Evolutionary conservation across 1,284 basidiomycete species (phyloP).

Genomic region (Bjerkandera adusta): DNA sequence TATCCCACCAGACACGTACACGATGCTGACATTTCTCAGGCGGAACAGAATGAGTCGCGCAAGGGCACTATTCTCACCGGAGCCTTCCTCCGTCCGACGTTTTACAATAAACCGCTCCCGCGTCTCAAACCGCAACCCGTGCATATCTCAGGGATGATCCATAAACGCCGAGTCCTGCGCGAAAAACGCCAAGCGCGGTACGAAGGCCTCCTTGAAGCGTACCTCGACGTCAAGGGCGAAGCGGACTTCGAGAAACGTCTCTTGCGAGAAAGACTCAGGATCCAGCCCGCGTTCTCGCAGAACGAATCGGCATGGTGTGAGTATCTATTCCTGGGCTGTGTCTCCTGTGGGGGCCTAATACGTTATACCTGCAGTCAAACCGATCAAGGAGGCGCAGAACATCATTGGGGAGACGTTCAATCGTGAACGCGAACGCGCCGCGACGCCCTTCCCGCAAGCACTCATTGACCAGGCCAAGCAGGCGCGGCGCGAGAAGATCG

Average conservation of each 20-base stretch:
- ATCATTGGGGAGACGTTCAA: constrained; percentile 33
- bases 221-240: constrained; percentile 52
- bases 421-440: constrained; percentile 32
- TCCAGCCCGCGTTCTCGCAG: background rate
- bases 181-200: constrained; percentile 44
- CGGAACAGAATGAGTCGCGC: constrained; percentile 49
- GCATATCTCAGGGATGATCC: constrained; percentile 68
- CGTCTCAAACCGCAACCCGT: constrained; percentile 75
- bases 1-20: background rate
- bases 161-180: constrained; percentile 49
- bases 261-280: constrained; percentile 7
- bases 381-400: constrained; percentile 7
- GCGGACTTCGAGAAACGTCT: constrained; percentile 50
- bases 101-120: constrained; percentile 68
- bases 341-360: too few species aligned
- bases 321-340: constrained; percentile 26
- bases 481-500: constrained; percentile 56
- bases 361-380: constrained; percentile 19
- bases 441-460: constrained; percentile 42
- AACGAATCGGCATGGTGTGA: background rate
- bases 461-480: constrained; percentile 47
- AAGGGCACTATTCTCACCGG: constrained; percentile 69
- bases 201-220: too few species aligned
- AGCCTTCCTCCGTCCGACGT: constrained; percentile 56
- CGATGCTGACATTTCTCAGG: constrained; percentile 30